phyloP scores from a whole-genome alignment of 2,329 filamentous ascomycete genomes.

The Cryphonectria naterciae region DNA sequence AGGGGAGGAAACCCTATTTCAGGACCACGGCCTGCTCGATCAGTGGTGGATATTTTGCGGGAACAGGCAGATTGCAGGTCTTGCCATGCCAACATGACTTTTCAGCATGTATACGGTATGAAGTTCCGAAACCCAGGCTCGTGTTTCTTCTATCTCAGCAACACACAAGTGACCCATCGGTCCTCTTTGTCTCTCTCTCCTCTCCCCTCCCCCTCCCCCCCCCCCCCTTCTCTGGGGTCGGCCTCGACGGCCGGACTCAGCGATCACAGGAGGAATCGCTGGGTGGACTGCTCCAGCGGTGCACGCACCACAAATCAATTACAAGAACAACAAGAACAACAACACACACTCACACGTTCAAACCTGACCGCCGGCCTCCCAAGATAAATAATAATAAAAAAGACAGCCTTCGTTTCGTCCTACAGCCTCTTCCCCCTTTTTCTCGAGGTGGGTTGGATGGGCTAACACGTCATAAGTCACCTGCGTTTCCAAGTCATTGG shows the following conservation, averaged over 20 bases:
- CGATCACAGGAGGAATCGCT: background rate
- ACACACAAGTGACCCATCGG: background rate
- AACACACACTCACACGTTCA: background rate
- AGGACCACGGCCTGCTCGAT: background rate
- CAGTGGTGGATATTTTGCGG: constrained; percentile 7
- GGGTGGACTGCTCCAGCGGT: background rate
- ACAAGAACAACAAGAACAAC: background rate
- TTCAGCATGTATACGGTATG: background rate
- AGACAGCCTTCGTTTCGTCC: background rate
- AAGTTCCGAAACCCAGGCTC: background rate
- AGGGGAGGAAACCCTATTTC: constrained; percentile 7
- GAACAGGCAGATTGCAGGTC: constrained; percentile 3
- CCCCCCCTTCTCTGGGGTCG: background rate
- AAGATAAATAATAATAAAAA: too few relatives aligned
- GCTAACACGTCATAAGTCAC: constrained; percentile 10
- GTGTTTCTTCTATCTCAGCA: background rate
- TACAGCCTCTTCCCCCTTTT: background rate
- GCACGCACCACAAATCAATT: background rate
- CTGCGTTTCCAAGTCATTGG: background rate
- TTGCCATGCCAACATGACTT: background rate
- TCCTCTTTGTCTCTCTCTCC: too few relatives aligned
- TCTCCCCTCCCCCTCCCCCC: too few relatives aligned
- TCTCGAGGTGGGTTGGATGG: background rate
- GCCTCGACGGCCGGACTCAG: constrained; percentile 6
- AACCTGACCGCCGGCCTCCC: constrained; percentile 8